Conservation (phyloP, 2,329 filamentous ascomycete species). For the Aureobasidium lini region DNA sequence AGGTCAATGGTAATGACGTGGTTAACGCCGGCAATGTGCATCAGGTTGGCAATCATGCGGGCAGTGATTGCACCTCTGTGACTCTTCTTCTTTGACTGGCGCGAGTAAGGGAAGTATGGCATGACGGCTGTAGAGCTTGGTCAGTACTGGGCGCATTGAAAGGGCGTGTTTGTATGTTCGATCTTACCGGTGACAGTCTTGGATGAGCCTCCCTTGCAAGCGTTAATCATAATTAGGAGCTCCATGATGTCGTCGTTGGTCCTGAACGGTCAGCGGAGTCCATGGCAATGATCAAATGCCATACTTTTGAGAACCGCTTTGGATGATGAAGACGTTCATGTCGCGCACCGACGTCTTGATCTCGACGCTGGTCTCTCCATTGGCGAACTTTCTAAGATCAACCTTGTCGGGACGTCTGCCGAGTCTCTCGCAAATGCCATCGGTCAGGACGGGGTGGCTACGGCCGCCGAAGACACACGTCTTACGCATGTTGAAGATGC, state of each 20-base stretch:
- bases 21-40: constrained; percentile 88
- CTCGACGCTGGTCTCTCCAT: constrained; percentile 63
- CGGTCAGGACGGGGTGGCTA: constrained; percentile 56
- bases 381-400: constrained; percentile 59
- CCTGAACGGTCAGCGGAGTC: constrained; percentile 31
- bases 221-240: constrained; percentile 96
- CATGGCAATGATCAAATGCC: constrained; percentile 18
- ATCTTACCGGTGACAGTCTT: constrained; percentile 86
- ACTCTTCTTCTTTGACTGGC: constrained; percentile 98
- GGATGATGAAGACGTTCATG: constrained; percentile 97
- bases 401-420: constrained; percentile 53
- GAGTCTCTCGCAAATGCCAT: constrained; percentile 59
- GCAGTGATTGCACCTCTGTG: constrained; percentile 94
- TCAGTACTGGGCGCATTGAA: not conserved
- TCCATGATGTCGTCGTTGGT: constrained; percentile 99
- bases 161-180: not conserved
- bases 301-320: constrained; percentile 80
- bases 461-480: constrained; percentile 61
- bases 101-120: constrained; percentile 97
- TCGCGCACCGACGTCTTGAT: constrained; percentile 73
- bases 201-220: constrained; percentile 94
- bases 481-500: constrained; percentile 49
- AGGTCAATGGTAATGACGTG: constrained; percentile 97
- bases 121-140: constrained; percentile 58
- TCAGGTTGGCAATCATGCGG: constrained; percentile 90